Evolutionary conservation across 345 rosid species (phyloP).

Genomic region (Camelina hispida): DNA sequence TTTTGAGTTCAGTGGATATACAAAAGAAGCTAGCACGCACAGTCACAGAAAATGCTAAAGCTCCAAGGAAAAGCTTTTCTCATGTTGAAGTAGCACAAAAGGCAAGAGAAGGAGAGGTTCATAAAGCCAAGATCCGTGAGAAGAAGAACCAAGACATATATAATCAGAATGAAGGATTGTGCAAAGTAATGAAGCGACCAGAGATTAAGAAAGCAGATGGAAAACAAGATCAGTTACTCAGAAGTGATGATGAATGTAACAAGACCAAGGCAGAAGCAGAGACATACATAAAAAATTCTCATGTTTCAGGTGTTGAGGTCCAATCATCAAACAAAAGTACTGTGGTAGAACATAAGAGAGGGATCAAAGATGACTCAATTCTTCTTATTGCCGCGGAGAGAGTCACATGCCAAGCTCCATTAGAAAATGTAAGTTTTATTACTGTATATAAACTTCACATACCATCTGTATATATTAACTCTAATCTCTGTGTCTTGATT

Average conservation of each 20-base stretch:
- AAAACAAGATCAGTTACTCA: constrained; percentile 43
- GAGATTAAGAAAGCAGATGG: constrained; percentile 49
- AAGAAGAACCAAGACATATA: constrained; percentile 51
- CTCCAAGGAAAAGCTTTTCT: constrained; percentile 44
- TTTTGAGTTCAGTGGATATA: constrained; percentile 33
- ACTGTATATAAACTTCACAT: background rate
- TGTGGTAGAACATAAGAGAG: constrained; percentile 41
- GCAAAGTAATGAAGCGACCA: constrained; percentile 41
- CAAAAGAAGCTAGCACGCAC: constrained; percentile 44
- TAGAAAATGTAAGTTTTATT: constrained; percentile 55
- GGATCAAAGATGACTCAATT: constrained; percentile 45
- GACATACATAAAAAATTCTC: constrained; percentile 32
- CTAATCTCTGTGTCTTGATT: background rate
- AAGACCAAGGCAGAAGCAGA: constrained; percentile 48
- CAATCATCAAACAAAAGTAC: constrained; percentile 31
- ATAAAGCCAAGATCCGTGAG: constrained; percentile 42
- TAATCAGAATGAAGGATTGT: constrained; percentile 43
- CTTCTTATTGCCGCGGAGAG: constrained; percentile 39
- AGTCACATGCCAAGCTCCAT: constrained; percentile 41
- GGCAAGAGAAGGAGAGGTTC: constrained; percentile 36
- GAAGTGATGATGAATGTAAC: constrained; percentile 41
- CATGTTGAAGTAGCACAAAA: constrained; percentile 39
- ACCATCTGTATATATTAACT: constrained; percentile 11
- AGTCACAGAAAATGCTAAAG: constrained; percentile 44
- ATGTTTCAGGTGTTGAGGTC: constrained; percentile 39